Conservation (phyloP, 2,329 filamentous ascomycete genomes). For the Aspergillus brunneoviolaceus region DNA sequence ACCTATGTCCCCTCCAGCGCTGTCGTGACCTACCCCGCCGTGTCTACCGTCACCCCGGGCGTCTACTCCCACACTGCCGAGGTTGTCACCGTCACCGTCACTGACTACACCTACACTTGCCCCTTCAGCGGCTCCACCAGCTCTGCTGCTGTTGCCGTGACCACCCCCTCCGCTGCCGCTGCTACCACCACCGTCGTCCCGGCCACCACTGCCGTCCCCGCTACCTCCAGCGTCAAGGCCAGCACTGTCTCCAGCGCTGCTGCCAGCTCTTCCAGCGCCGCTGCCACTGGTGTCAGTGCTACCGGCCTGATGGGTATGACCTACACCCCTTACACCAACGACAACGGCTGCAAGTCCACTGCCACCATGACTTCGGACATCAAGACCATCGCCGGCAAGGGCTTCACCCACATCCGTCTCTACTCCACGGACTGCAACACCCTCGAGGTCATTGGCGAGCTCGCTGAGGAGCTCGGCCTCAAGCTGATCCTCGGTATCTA, state of each 20-base stretch:
- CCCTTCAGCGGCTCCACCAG: constrained; percentile 52
- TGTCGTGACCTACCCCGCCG: constrained; percentile 62
- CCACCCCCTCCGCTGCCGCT: constrained; percentile 22
- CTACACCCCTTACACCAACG: constrained; percentile 70
- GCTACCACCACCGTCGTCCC: constrained; percentile 26
- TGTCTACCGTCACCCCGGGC: constrained; percentile 65
- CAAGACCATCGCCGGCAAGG: constrained; percentile 59
- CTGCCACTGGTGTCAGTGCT: constrained; percentile 29
- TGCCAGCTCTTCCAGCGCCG: constrained; percentile 21
- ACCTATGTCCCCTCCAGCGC: constrained; percentile 56
- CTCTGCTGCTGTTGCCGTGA: constrained; percentile 27
- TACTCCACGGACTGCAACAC: constrained; percentile 92
- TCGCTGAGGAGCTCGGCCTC: constrained; percentile 65
- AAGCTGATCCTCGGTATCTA: constrained; percentile 86
- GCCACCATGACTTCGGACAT: constrained; percentile 62
- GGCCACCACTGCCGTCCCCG: constrained; percentile 21
- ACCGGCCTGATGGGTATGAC: constrained; percentile 67
- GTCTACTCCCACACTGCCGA: constrained; percentile 70
- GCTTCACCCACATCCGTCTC: constrained; percentile 72
- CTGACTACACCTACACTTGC: constrained; percentile 68
- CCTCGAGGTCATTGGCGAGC: constrained; percentile 71
- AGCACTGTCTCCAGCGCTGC: constrained; percentile 18
- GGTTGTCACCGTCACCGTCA: constrained; percentile 68
- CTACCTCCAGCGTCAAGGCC: constrained; percentile 27
- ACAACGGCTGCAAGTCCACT: constrained; percentile 62